These are phyloP conservation scores for Rhodotorula taiwanensis DNA, from an alignment of 768 basidiomycete genomes.

Conservation along the genomic window DNA sequence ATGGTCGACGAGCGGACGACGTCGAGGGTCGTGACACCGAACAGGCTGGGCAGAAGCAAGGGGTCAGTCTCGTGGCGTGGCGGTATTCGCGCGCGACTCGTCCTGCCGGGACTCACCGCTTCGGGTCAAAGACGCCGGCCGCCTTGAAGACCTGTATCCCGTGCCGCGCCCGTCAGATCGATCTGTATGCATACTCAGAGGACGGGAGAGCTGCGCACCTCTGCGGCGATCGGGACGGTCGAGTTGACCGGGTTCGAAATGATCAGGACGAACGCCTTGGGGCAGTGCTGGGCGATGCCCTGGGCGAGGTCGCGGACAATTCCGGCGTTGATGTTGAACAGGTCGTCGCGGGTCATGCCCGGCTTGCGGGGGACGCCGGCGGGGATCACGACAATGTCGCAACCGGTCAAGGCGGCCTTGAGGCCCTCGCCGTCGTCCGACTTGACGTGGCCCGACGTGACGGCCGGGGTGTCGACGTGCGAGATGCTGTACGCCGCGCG, in stretches of 20 bases:
- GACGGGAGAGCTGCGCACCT: too few relatives aligned
- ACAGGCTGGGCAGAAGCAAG: conserved; percentile 56
- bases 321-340: conserved; percentile 99
- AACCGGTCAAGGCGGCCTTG: conserved; percentile 72
- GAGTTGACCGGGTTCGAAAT: conserved; percentile 99
- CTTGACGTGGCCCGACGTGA: conserved; percentile 68
- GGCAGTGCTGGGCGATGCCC: conserved; percentile 71
- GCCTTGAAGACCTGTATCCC: conserved; percentile 83
- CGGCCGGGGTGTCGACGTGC: conserved; percentile 83
- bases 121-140: conserved; percentile 81
- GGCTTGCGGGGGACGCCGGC: conserved; percentile 88
- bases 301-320: conserved; percentile 90
- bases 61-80: not conserved
- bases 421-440: conserved; percentile 62
- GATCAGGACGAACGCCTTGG: conserved; percentile 87
- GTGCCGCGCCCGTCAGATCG: too few relatives aligned
- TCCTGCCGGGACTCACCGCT: conserved; percentile 54
- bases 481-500: too few relatives aligned
- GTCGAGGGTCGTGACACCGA: conserved; percentile 96
- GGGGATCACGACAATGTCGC: conserved; percentile 87
- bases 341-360: conserved; percentile 60
- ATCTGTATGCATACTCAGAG: too few relatives aligned
- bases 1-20: conserved; percentile 95
- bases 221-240: conserved; percentile 91
- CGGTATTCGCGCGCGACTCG: not conserved